Evolutionary conservation across 2,329 filamentous ascomycete species (phyloP).

Genomic region (Calonectria fujianensis): DNA sequence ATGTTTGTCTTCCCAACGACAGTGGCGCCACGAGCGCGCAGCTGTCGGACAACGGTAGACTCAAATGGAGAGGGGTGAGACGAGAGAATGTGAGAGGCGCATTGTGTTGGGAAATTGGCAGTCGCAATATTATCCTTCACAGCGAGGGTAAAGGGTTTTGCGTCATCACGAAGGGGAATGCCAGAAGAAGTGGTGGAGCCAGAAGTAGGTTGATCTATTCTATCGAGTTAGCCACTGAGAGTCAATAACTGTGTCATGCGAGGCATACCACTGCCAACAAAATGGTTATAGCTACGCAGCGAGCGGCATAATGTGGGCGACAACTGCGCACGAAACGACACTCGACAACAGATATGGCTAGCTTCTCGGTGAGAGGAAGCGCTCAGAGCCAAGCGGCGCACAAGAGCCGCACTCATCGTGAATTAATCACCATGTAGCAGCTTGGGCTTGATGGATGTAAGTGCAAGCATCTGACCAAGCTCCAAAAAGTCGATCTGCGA

Average conservation of each 20-base stretch:
- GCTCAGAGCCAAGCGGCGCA: slow-evolving; percentile 51
- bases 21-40: slow-evolving; percentile 77
- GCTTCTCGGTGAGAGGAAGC: not conserved
- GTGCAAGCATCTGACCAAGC: slow-evolving; percentile 36
- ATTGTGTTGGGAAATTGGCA: slow-evolving; percentile 82
- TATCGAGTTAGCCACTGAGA: slow-evolving; percentile 37
- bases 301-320: slow-evolving; percentile 51
- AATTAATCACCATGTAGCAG: slow-evolving; percentile 49
- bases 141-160: slow-evolving; percentile 69
- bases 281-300: slow-evolving; percentile 61
- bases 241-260: slow-evolving; percentile 20
- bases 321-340: slow-evolving; percentile 32
- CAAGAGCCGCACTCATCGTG: slow-evolving; percentile 59
- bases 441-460: slow-evolving; percentile 28
- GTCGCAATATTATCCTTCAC: slow-evolving; percentile 89
- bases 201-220: slow-evolving; percentile 40
- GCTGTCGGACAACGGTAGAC: slow-evolving; percentile 84
- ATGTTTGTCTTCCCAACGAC: slow-evolving; percentile 90
- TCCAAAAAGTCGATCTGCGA: slow-evolving; percentile 38
- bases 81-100: slow-evolving; percentile 84
- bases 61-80: slow-evolving; percentile 85
- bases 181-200: slow-evolving; percentile 26
- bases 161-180: slow-evolving; percentile 47
- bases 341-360: slow-evolving; percentile 10
- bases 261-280: slow-evolving; percentile 58